Conservation (phyloP, 768 basidiomycete genomes). For the Tylopilus sp. region DNA sequence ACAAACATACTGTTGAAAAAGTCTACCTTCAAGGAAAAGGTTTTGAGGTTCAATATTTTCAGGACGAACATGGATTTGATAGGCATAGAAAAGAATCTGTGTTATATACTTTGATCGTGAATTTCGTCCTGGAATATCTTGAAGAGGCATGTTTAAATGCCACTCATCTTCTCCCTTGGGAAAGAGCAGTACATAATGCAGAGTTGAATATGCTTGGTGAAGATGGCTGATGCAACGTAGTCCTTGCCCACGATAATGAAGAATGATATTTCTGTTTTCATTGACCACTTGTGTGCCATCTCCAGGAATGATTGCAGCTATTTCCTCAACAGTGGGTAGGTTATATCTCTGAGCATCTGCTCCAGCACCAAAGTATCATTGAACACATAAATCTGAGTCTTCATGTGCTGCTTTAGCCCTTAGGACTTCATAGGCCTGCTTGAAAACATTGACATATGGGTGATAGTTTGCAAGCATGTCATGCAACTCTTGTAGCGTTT, state of each 20-base stretch:
- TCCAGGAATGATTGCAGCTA: slow-evolving; percentile 41
- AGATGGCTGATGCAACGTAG: not conserved
- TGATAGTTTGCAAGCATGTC: not conserved
- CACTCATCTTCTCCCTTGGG: not conserved
- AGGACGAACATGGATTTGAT: slow-evolving; percentile 27
- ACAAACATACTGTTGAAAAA: slow-evolving; percentile 45
- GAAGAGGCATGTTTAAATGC: not conserved
- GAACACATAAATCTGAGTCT: not conserved
- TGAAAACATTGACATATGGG: not conserved
- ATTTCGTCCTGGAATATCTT: fast-evolving
- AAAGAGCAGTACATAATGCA: not conserved
- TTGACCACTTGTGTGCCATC: slow-evolving; percentile 13
- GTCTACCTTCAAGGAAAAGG: slow-evolving; percentile 34
- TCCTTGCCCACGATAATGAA: not conserved
- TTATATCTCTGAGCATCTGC: slow-evolving; percentile 39
- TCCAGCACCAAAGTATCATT: no score
- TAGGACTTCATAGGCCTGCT: not conserved
- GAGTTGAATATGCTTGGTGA: slow-evolving; percentile 12
- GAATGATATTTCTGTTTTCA: not conserved
- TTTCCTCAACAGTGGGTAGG: slow-evolving; percentile 39
- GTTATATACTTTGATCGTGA: slow-evolving; percentile 9
- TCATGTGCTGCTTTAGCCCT: not conserved
- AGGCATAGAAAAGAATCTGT: slow-evolving; percentile 30
- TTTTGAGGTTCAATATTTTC: slow-evolving; percentile 10
- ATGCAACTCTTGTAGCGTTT: not conserved